Base-by-base conservation (phyloP, 2,329 filamentous ascomycete genomes). In the Amauroascus niger region DNA sequence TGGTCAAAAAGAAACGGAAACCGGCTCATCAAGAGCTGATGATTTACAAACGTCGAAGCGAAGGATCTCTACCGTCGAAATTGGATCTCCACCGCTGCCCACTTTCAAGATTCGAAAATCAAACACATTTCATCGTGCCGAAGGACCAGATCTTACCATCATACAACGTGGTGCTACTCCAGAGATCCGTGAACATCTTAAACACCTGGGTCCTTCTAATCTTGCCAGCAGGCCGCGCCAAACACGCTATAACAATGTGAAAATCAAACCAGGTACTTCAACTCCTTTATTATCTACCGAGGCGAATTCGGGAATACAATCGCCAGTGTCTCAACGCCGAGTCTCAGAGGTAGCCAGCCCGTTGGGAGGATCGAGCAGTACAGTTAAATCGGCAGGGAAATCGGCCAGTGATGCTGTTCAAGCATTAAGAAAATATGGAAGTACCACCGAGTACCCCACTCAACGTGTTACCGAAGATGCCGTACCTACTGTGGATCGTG, bases 341-440 rank as follows among this genome's bases (percentile, higher is more conserved):
- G 57, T 60, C 20, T 56, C 62, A 1, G 59, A 64, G 37, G 59
- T 67, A 24, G 49, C 65, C 28, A 74, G 71, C n/a, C 69, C 73
- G 32, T 68, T 75, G 51, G 76, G 44, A n/a, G 18, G 24, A 55
- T 78, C 78, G 1, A 76, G 77, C 57, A 77, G 77, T 14, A 62
- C 81, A 8, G 66, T 83, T 1, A 69, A 68, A 50, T 74, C 75
- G 41, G 77, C 79, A 30, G 79, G 77, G 8, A 71, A 74, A 26
- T 77, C 79, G 8, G 80, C 80, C 1, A 83, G 80, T 59, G 83
- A 86, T 62, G 84, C 82, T 33, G 79, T 82, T 1, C 79, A 83
- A 59, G 82, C 80, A 24, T 62, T 86, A 9, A 73, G 76, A 48
- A 70, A 76, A 54, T 81, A 82, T 61, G 79, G 79, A 26, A 74